Percentiles rank a stretch among this genome's conserved stretches.
Evolutionary conservation across 768 basidiomycete species (phyloP).

Genomic region (Pulveroboletus sp.): DNA sequence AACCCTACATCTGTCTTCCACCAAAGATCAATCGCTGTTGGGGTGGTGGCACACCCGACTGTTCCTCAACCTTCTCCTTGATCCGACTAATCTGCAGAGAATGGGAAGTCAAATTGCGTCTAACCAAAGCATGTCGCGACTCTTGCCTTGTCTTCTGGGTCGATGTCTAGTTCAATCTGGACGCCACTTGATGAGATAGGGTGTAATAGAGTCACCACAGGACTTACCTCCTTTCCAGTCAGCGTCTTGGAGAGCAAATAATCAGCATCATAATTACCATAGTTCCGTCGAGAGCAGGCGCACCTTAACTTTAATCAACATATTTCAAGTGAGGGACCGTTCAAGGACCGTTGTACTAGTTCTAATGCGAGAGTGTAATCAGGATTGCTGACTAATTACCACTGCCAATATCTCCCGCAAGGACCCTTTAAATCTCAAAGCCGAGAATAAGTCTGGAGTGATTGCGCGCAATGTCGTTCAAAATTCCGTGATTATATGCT

Average conservation of each 20-base stretch:
- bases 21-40: slow-evolving; percentile 93
- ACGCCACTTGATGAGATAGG: slow-evolving; percentile 9
- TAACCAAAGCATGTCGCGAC: slow-evolving; percentile 11
- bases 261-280: not conserved
- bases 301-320: slow-evolving; percentile 28
- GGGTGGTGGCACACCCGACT: slow-evolving; percentile 93
- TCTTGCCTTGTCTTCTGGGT: slow-evolving; percentile 75
- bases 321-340: slow-evolving; percentile 7
- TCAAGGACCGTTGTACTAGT: not conserved
- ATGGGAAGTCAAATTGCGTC: not conserved
- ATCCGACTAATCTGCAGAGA: slow-evolving; percentile 74
- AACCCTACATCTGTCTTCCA: slow-evolving; percentile 86
- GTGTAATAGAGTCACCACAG: not conserved
- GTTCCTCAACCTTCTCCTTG: slow-evolving; percentile 98
- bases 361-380: no score
- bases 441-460: no score
- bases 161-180: slow-evolving; percentile 94
- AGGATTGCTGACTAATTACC: no score
- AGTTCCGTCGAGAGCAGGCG: not conserved
- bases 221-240: slow-evolving; percentile 89
- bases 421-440: no score
- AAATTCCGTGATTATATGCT: no score
- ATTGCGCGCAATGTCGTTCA: no score
- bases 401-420: no score
- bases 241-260: slow-evolving; percentile 32